Conservation (phyloP, 768 basidiomycete genomes). For the Coprinopsis strossmayeri region DNA sequence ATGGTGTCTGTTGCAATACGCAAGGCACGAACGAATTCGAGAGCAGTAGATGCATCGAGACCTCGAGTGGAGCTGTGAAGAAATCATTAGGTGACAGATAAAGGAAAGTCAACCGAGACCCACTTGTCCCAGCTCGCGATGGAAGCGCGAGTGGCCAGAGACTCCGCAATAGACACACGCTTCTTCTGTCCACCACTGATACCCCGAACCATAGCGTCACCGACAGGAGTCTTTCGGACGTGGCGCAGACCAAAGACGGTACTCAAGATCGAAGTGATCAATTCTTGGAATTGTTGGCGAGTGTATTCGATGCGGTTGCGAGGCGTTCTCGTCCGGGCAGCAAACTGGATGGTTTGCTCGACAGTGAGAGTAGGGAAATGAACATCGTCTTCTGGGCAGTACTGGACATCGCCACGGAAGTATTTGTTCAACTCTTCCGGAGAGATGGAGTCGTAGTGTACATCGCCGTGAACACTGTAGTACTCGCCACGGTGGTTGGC, state of each 20-base stretch:
- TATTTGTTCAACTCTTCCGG: slow-evolving; percentile 55
- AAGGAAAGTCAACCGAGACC: slow-evolving; percentile 13
- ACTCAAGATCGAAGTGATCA: slow-evolving; percentile 45
- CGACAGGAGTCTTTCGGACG: slow-evolving; percentile 66
- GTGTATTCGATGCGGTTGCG: slow-evolving; percentile 38
- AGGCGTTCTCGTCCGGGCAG: slow-evolving; percentile 63
- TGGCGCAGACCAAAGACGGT: slow-evolving; percentile 75
- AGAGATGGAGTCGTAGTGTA: slow-evolving; percentile 71
- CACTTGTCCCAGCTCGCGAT: slow-evolving; percentile 67
- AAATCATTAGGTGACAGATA: neutral
- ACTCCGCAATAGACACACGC: slow-evolving; percentile 72
- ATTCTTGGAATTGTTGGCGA: slow-evolving; percentile 35
- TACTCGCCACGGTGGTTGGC: slow-evolving; percentile 71
- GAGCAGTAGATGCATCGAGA: slow-evolving; percentile 62
- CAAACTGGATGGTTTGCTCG: slow-evolving; percentile 66
- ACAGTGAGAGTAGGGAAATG: slow-evolving; percentile 85
- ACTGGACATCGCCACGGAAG: slow-evolving; percentile 76
- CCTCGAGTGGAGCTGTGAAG: slow-evolving; percentile 53
- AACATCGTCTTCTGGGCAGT: slow-evolving; percentile 80
- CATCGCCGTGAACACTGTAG: slow-evolving; percentile 59
- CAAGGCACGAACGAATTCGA: slow-evolving; percentile 65
- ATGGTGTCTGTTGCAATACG: slow-evolving; percentile 56
- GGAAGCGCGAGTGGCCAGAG: slow-evolving; percentile 47
- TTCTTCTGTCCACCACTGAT: slow-evolving; percentile 76
- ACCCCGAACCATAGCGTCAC: slow-evolving; percentile 68